Conservation (phyloP, 345 rosid genomes). For the Ricinus communis region DNA sequence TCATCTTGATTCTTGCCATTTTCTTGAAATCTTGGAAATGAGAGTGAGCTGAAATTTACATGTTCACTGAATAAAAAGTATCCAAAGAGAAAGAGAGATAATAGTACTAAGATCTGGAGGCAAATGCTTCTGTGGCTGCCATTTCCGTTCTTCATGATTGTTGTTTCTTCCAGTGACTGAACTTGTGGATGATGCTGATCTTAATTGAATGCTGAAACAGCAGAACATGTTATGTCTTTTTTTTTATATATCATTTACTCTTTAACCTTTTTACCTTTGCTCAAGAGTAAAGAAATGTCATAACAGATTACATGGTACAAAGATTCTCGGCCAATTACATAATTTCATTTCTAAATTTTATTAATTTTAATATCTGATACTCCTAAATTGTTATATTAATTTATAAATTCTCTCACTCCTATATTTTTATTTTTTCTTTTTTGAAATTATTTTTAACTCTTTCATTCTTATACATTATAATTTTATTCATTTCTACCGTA, state of each 20-base stretch:
- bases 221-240: background rate
- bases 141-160: background rate
- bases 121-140: background rate
- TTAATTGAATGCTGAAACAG: background rate
- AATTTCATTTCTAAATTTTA: too few species aligned
- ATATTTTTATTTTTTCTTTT: too few species aligned
- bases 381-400: too few species aligned
- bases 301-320: background rate
- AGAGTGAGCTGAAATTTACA: background rate
- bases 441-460: too few species aligned
- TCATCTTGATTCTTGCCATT: background rate
- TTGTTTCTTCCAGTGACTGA: background rate
- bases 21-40: constrained; percentile 8
- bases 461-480: too few species aligned
- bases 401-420: too few species aligned
- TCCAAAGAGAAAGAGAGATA: constrained; percentile 5
- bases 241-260: background rate
- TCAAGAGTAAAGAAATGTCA: background rate
- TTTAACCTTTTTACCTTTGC: background rate
- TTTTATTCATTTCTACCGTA: too few species aligned
- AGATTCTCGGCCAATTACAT: too few species aligned
- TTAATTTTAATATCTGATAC: too few species aligned
- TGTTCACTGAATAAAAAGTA: constrained; percentile 3
- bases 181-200: background rate
- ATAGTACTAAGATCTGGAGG: background rate